Evolutionary conservation across 108 stramenopile species (phyloP).

Genomic region (Nitzschia inconspicua): DNA sequence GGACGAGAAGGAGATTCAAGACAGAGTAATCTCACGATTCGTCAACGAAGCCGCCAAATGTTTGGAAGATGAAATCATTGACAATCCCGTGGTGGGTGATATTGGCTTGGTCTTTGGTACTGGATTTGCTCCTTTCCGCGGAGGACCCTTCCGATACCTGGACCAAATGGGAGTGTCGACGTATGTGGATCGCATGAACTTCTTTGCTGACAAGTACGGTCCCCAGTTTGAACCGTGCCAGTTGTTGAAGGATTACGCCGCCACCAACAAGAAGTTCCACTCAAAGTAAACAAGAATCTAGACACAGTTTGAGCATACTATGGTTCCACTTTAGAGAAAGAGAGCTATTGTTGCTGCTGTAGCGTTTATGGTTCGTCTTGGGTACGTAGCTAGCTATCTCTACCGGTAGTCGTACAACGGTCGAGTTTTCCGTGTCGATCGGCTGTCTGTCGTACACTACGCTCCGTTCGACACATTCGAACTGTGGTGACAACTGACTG

Average conservation of each 20-base stretch:
- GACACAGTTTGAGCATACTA: too few relatives aligned
- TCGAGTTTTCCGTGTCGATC: too few relatives aligned
- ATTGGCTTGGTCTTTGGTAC: slow-evolving; percentile 99
- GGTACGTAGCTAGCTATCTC: too few relatives aligned
- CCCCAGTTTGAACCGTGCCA: slow-evolving; percentile 97
- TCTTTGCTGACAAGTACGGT: slow-evolving; percentile 91
- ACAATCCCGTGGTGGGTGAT: slow-evolving; percentile 94
- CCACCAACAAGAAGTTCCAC: slow-evolving; percentile 94
- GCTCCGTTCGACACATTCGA: too few relatives aligned
- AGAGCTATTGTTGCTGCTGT: too few relatives aligned
- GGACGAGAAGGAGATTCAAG: slow-evolving; percentile 87
- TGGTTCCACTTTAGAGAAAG: too few relatives aligned
- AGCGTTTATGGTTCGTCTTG: too few relatives aligned
- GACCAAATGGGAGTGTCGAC: slow-evolving; percentile 87
- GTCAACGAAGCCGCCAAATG: slow-evolving; percentile 98
- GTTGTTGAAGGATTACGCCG: slow-evolving; percentile 93
- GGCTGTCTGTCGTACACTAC: too few relatives aligned
- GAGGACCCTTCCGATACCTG: slow-evolving; percentile 97
- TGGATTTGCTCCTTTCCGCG: slow-evolving; percentile 99
- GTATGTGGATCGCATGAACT: slow-evolving; percentile 92
- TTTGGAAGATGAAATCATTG: slow-evolving; percentile 97
- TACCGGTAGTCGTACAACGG: too few relatives aligned
- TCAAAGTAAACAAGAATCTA: slow-evolving; percentile 1
- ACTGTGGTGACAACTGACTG: too few relatives aligned
- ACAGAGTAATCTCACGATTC: slow-evolving; percentile 92